Evolutionary conservation across 805 yeast species (phyloP), one percentile per base, ranked within the genome.

Genomic region (Lachancea kluyveri): DNA sequence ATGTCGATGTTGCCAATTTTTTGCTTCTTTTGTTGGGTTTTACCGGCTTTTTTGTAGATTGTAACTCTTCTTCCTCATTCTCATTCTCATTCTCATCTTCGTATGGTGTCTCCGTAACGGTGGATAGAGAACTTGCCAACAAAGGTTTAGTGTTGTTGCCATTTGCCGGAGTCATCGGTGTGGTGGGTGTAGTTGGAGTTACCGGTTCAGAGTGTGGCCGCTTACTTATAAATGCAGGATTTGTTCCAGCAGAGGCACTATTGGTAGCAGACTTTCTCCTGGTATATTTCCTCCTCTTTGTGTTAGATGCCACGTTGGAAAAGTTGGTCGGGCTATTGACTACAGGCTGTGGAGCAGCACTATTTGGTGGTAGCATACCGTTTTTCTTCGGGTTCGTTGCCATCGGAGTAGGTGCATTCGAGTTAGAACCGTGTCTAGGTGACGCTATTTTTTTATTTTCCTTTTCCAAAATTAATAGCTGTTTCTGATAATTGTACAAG

Each of bases 401-500:
- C 17, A 43, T 15, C 25, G 40, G n/a, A 18, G 41, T 28, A 13
- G 34, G 24, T 5, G 40, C 48, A 16, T 50, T 40, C 18, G 50
- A 36, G 24, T 49, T 32, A 9, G 43, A 30, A n/a, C n/a, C n/a
- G n/a, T n/a, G n/a, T n/a, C n/a, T n/a, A n/a, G n/a, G n/a, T 12
- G 52, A 33, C 13, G 49, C 36, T 12, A 41, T 40, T 21, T 39
- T 75, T 51, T 79, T 78, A 55, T 81, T 84, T 52, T 82, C 88
- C 41, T 73, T 73, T 47, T 84, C 94, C 49, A 85, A 60, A 33
- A 79, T 52, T 70, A 81, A 71, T 43, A 83, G 61, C 55, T 83
- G 90, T 65, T 74, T 77, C 54, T 84, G 94, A 54, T 85, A 84
- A 50, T 84, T 94, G 46, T 79, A 84, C 23, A 84, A 60, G 1